phyloP scores from a whole-genome alignment of 768 basidiomycete species.

The Rhizopogon vesiculosus region DNA sequence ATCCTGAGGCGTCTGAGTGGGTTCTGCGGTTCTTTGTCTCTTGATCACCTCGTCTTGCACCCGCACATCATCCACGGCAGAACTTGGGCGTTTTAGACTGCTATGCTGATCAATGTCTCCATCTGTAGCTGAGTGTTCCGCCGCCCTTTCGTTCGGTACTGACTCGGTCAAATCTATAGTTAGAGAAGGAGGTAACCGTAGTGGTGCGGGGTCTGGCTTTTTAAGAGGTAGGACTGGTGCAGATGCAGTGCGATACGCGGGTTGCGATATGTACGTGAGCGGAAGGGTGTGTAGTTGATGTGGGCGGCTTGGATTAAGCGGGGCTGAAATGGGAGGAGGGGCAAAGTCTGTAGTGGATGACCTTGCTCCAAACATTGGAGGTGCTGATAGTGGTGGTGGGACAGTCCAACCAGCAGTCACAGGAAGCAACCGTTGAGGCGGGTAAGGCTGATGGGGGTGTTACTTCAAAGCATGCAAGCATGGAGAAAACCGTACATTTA shows the following conservation, averaged over 20 bases:
- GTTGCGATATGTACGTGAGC: neutral
- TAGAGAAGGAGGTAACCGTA: neutral
- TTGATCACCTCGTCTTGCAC: neutral
- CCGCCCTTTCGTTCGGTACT: neutral
- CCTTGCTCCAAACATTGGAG: neutral
- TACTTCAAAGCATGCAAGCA: neutral
- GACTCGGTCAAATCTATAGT: neutral
- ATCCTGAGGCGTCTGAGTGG: neutral
- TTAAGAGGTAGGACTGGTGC: neutral
- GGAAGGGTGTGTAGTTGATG: neutral
- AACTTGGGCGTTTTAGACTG: constrained; percentile 4
- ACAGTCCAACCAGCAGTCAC: no score
- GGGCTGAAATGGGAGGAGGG: neutral
- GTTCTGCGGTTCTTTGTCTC: neutral
- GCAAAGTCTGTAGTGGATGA: neutral
- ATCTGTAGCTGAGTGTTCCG: neutral
- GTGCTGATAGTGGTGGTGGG: neutral
- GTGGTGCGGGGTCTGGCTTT: neutral
- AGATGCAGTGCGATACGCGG: constrained; percentile 3
- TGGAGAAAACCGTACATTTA: neutral
- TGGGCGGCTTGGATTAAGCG: neutral
- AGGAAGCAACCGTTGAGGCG: neutral
- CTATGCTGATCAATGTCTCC: neutral
- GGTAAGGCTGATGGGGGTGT: neutral
- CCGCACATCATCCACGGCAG: neutral